Evolutionary conservation across 768 basidiomycete species (phyloP), one percentile per base, ranked within the genome.

Genomic region (Lanmaoa pseudosensibilis): DNA sequence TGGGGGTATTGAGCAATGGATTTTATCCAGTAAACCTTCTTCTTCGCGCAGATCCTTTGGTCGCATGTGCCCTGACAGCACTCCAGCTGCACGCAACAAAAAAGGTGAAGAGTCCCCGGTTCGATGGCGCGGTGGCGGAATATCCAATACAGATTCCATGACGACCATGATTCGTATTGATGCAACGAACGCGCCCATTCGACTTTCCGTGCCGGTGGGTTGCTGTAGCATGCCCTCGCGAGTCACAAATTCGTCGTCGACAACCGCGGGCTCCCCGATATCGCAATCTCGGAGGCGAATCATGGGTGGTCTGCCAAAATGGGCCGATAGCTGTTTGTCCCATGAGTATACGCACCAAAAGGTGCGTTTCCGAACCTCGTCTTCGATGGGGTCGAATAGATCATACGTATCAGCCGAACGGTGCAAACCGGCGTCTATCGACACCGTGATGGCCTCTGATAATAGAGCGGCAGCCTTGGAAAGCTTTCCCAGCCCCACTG

Each of bases 311-410:
- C 94, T 79, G 25, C 94, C 94, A 69, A 96, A 95, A 71, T 92
- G 88, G 55, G 90, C 88, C 12, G 85, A 78, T 8, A 94, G 84
- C 66, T 95, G 94, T 74, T 97, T 96, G 74, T 97, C 94, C 94
- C 94, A 96, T 48, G 92, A 81, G 73, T 96, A 97, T 27, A 95
- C 92, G 56, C 92, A 92, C 93, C 94, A 97, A 72, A 97, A 97
- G 0, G 94, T 96, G 63, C 94, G 86, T 73, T 95, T 96, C 55
- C 94, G 83, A 30, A 94, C 85, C 70, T 96, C 92, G 57, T 90
- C 88, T 70, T 95, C 94, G 60, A 95, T 87, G 10, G 89, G 82
- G 72, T 94, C 88, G 69, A 97, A 96, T 50, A 91, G 79, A 67
- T 91, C 88, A 66, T 92, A 92, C 15, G 84, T 86, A 60, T 94